Conservation (phyloP, 164 flowering plant species). For the Vitis rupestris region DNA sequence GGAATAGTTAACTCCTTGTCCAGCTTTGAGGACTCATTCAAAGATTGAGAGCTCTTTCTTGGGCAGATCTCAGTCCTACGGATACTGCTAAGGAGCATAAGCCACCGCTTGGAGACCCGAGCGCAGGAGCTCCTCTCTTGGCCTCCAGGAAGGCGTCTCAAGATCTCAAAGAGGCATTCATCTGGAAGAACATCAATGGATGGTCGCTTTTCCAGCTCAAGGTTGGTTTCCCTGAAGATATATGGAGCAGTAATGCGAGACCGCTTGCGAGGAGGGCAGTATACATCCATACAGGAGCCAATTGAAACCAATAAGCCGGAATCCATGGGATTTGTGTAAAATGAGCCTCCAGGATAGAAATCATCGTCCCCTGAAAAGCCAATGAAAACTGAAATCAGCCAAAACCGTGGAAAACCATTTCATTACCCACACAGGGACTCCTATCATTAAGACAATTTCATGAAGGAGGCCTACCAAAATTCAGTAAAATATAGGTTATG, state of each 20-base stretch:
- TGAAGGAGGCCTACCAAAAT: background rate
- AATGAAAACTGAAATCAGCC: slow-evolving; percentile 11
- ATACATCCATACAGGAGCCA: slow-evolving; percentile 42
- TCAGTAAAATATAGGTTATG: background rate
- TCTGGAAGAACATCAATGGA: slow-evolving; percentile 75
- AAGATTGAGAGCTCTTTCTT: slow-evolving; percentile 1
- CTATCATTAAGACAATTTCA: background rate
- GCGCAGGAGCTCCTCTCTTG: slow-evolving; percentile 63
- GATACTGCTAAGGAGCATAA: slow-evolving; percentile 53
- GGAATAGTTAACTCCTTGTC: slow-evolving; percentile 1
- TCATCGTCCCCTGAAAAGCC: slow-evolving; percentile 48
- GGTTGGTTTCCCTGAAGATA: slow-evolving; percentile 16
- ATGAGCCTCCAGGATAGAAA: slow-evolving; percentile 26
- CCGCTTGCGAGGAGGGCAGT: slow-evolving; percentile 49
- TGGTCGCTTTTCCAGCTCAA: slow-evolving; percentile 27
- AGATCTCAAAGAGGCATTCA: slow-evolving; percentile 84
- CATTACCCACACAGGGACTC: background rate
- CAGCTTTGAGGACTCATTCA: slow-evolving; percentile 1
- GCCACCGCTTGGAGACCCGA: slow-evolving; percentile 83
- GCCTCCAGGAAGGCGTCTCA: slow-evolving; percentile 54
- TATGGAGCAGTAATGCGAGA: slow-evolving; percentile 45
- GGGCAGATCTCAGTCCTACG: slow-evolving; percentile 39
- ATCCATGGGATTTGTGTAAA: slow-evolving; percentile 28
- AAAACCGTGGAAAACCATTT: background rate
- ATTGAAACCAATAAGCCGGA: slow-evolving; percentile 26